Evolutionary conservation across 768 basidiomycete genomes (phyloP), one percentile per base, ranked within the genome.

Genomic region (Butyriboletus loyo): DNA sequence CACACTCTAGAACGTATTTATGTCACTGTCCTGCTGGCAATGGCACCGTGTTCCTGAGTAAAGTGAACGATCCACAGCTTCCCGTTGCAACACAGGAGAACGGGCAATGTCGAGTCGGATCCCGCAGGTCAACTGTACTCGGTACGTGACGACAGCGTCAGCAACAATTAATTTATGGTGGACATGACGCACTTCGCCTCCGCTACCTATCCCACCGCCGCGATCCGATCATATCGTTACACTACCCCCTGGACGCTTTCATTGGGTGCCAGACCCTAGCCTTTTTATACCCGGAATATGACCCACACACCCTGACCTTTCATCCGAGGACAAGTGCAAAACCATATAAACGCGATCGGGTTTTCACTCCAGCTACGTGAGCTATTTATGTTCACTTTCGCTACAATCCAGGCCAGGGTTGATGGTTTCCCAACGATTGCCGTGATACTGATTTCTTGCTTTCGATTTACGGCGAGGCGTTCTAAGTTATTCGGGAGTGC

Each of bases 21-120:
- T 19, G 34, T 27, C 46, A 46, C 13, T 15, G 25, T 48, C 14
- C 34, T 32, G 28, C 40, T 51, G 44, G 42, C 8, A 34, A 34
- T 42, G 24, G 32, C 27, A 46, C 48, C 36, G 25, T 46, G 59
- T 47, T 36, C 48, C 50, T 42, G 34, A 49, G 34, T 27, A 22
- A 28, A 15, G 27, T 25, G 46, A 48, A 44, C 24, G 22, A 54
- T 43, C 39, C 47, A 58, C 38, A 34, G 38, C 37, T 42, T 57
- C 22, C 27, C 13, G 34, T 22, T 31, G 43, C 55, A 25, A 31
- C 27, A 31, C 38, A 41, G 40, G n/a, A 36, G 22, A 42, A 24
- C 1, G 30, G 40, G 56, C 55, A 41, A 58, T 53, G 36, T 49
- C 43, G 15, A 44, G 50, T 31, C 11, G 45, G 37, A 56, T 60